These are phyloP conservation scores for Effrenium voratum DNA, from an alignment of 73 alveolate genomes.

Conservation along the genomic window DNA sequence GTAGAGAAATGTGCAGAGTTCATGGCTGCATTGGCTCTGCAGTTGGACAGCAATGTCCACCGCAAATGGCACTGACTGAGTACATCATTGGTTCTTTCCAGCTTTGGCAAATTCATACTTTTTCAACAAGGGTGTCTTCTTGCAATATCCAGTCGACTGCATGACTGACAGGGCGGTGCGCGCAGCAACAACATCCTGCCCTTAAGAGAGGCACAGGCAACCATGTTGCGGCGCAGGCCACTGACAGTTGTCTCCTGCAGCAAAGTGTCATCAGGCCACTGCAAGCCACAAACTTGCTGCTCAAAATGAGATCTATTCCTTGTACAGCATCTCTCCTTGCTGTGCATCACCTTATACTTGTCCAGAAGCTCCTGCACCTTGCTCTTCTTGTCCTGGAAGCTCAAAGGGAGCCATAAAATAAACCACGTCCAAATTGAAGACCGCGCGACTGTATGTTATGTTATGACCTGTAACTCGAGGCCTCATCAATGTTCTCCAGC, in stretches of 20 bases:
- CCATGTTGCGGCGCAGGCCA: slow-evolving; percentile 93
- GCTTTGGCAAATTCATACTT: not conserved
- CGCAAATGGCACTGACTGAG: not conserved
- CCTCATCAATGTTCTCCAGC: slow-evolving; percentile 85
- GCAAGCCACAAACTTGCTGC: not conserved
- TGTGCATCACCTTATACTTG: slow-evolving; percentile 87
- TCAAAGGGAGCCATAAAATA: not conserved
- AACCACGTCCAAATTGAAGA: not conserved
- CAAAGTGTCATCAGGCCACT: not conserved
- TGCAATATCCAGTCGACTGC: no score
- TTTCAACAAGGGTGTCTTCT: not conserved
- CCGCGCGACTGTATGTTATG: no score
- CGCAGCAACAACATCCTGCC: not conserved
- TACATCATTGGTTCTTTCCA: not conserved
- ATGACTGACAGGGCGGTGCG: not conserved
- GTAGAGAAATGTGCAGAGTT: not conserved
- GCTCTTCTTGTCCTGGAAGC: slow-evolving; percentile 40
- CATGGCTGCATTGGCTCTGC: not conserved
- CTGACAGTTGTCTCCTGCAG: slow-evolving; percentile 74
- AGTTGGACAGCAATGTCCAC: not conserved
- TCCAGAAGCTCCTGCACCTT: slow-evolving; percentile 42
- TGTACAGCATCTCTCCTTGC: slow-evolving; percentile 1
- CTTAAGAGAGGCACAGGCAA: slow-evolving; percentile 31
- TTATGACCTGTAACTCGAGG: no score
- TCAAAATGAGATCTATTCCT: not conserved